Evolutionary conservation across 1,284 basidiomycete species (phyloP), one percentile per base, ranked within the genome.

Genomic region (Austroboletus niveus): DNA sequence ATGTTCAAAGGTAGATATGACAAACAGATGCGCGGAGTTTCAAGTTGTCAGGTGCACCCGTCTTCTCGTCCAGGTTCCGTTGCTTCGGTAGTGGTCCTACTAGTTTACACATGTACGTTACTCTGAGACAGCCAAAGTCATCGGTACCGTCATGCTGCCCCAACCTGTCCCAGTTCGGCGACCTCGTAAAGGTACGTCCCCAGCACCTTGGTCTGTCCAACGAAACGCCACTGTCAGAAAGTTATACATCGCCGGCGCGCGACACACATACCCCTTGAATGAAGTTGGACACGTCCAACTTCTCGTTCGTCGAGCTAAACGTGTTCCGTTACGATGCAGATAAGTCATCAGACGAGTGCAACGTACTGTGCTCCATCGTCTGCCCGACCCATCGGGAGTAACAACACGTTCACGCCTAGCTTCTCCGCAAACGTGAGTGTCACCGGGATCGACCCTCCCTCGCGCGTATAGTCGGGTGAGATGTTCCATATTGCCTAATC

Each of bases 401-500:
- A 74, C 40, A 95, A 71, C 9, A 97, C 89, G 59, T 91, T 91
- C 36, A 88, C 85, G 27, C 82, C 82, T 45, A 98, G 75, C 45
- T 84, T 82, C 67, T 98, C 93, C 17, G 94, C 92, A 70, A 99
- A 98, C 5, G 94, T 97, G 53, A 99, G 80, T 7, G 95, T 97
- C 45, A 98, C 93, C 0, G 95, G 95, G 60, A 98, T 98, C 2
- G 92, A 96, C 2, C 96, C 94, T 52, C 97, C 96, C 73, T 99
- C 96, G 45, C 94, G 82, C 1, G 91, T 96, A 63, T 93, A 79
- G 68, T 97, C 92, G 2, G 94, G 94, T 31, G 84, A 82, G 68
- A 85, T 81, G 46, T 85, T 82, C 72, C 94, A 97, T 12, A 97
- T 77, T 8, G 79, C 77, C 83, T 94, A 39, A 27, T 36, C 30